Evolutionary conservation across 345 rosid species (phyloP).

Genomic region (Brassica cretica): DNA sequence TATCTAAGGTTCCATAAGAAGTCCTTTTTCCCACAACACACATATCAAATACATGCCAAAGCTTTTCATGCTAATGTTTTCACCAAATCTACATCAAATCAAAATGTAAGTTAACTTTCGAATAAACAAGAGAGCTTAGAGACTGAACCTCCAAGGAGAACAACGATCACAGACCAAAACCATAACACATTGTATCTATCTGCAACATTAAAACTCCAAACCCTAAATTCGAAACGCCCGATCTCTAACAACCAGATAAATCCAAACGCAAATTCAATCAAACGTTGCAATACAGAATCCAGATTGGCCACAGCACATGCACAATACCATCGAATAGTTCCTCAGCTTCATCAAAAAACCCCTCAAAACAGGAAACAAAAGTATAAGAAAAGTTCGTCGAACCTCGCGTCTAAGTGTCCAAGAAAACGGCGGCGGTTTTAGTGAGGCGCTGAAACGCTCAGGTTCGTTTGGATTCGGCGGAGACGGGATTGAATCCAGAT

Average conservation of each 20-base stretch:
- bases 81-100: slow-evolving; percentile 1
- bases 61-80: not conserved
- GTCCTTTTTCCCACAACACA: not conserved
- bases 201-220: slow-evolving; percentile 36
- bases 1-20: slow-evolving; percentile 1
- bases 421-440: not conserved
- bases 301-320: slow-evolving; percentile 35
- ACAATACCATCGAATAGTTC: slow-evolving; percentile 37
- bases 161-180: slow-evolving; percentile 23
- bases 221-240: slow-evolving; percentile 44
- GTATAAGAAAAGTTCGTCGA: not conserved
- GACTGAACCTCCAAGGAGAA: slow-evolving; percentile 29
- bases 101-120: slow-evolving; percentile 3
- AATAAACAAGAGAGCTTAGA: not conserved
- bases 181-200: slow-evolving; percentile 44
- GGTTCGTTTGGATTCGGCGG: slow-evolving; percentile 20
- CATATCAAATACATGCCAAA: not conserved
- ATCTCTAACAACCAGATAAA: slow-evolving; percentile 13
- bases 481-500: slow-evolving; percentile 24
- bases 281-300: slow-evolving; percentile 20
- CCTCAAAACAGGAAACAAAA: not conserved
- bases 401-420: slow-evolving; percentile 18
- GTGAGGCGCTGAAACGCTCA: slow-evolving; percentile 3
- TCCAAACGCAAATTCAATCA: slow-evolving; percentile 14
- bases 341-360: not conserved